Evolutionary conservation across 192 early-diverging fungal genomes (phyloP), one percentile per base, ranked within the genome.

Genomic region (Backusella morwellensis): DNA sequence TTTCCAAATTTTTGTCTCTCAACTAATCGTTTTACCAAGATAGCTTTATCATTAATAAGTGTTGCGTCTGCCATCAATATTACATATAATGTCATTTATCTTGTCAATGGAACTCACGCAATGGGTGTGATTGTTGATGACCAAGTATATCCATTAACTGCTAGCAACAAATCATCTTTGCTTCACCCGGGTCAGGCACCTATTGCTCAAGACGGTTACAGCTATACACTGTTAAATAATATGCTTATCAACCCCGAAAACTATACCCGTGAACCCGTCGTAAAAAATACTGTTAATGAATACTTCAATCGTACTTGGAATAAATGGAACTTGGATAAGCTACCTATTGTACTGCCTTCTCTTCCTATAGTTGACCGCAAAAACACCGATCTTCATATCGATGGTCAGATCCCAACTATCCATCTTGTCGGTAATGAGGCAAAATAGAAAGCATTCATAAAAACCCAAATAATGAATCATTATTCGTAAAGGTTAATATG

Each of bases 71-170:
- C 35, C 8, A 41, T 9, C 4, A 69, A 69, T 40, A 56, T 73
- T 35, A 73, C 50, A 32, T 73, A 73, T 21, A 73, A 35, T 35
- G 72, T 40, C n/a, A 34, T 73, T 35, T 73, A n/a, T 21, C 32
- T 54, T 35, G 29, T 7, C 7, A 34, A 34, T 35, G 26, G 15
- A 4, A n/a, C 26, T 35, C 72, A 36, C 8, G 35, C 14, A 35
- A 52, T 56, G 26, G n/a, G 72, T 36, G 72, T 56, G 14, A 21
- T 38, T 36, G 50, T 73, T 1, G 47, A 73, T 32, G 35, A 73
- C 0, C 23, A 35, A 17, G 6, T 36, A 6, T 73, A 73, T 38
- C 72, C 50, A 35, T 26, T 73, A n/a, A 19, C 35, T 34, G 23
- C 17, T 0, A 54, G 32, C 19, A 34, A 50, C 0, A 34, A 35